Conservation (phyloP, 1,139 yeast genomes). For the Geotrichum restrictum region DNA sequence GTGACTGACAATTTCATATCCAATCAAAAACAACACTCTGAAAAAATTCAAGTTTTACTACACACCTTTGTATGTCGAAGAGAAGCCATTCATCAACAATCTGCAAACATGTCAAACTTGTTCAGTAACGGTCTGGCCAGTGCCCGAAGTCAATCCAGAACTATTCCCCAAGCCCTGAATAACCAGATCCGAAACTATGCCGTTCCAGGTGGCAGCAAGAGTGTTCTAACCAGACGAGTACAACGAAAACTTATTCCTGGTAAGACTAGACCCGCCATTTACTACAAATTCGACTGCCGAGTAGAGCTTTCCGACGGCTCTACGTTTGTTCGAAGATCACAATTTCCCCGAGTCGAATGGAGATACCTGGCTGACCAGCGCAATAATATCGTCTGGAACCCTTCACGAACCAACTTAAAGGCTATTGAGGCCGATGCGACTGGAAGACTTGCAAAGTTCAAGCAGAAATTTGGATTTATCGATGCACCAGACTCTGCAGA, state of each 20-base stretch:
- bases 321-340: conserved; percentile 75
- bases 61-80: not conserved
- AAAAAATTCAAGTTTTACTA: conserved; percentile 3
- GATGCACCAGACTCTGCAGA: conserved; percentile 26
- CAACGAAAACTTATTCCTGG: conserved; percentile 49
- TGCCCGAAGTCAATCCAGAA: not conserved
- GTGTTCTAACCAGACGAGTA: conserved; percentile 29
- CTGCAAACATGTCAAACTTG: not conserved
- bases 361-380: conserved; percentile 86
- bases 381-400: conserved; percentile 83
- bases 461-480: conserved; percentile 60
- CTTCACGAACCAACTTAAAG: conserved; percentile 70
- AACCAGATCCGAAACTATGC: conserved; percentile 21
- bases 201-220: conserved; percentile 24
- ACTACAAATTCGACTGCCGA: conserved; percentile 78
- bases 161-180: not conserved
- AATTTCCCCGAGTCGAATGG: conserved; percentile 81
- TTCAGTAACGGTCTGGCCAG: not conserved
- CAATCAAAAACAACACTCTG: conserved; percentile 4
- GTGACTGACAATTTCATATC: not conserved
- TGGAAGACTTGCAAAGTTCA: conserved; percentile 82
- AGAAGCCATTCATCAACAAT: not conserved
- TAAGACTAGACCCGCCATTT: conserved; percentile 87
- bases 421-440: conserved; percentile 76
- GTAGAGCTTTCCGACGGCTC: conserved; percentile 94